Evolutionary conservation across 2,329 filamentous ascomycete species (phyloP), one percentile per base, ranked within the genome.

Genomic region (Colletotrichum phormii): DNA sequence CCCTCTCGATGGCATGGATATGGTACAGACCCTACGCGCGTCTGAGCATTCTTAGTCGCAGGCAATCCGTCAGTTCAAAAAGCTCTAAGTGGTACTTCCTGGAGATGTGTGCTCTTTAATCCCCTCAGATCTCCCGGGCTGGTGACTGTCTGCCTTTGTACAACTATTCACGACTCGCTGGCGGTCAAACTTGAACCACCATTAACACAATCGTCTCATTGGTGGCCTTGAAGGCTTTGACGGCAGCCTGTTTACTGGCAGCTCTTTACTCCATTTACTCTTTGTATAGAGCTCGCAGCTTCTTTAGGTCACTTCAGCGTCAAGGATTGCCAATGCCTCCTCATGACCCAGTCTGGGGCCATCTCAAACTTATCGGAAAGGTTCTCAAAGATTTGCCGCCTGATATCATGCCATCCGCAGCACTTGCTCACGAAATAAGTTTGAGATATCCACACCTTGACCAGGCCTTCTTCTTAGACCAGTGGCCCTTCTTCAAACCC

Each of bases 401-500:
- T 24, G 67, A 66, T 49, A 46, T 71, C 8, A 66, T 66, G 62
- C 67, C 67, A 0, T 61, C 62, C 2, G 55, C 60, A 12, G 62
- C 51, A 9, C 53, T 71, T 0, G 67, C 67, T 8, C 54, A 66
- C 24, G 54, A 71, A 7, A 63, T 71, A 0, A 42, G 62, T 6
- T 13, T 26, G 9, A 55, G 55, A 4, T 65, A 55, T 29, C 54
- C 62, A 26, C 33, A 71, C 22, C 33, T 71, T 1, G 62, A 66
- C 12, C 60, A 66, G 55, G 62, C 62, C 11, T 71, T 71, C 26
- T 66, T 66, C 12, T 26, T 71, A 2, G 67, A 71, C 33, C 59
- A 61, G 62, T 71, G 67, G 67, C 67, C 67, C 3, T 65, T 70
- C 3, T 66, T 63, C 2, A 63, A 63, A 4, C 67, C 62, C 12